Conservation (phyloP, 2,329 filamentous ascomycete species). For the Epichloe coenophiala region DNA sequence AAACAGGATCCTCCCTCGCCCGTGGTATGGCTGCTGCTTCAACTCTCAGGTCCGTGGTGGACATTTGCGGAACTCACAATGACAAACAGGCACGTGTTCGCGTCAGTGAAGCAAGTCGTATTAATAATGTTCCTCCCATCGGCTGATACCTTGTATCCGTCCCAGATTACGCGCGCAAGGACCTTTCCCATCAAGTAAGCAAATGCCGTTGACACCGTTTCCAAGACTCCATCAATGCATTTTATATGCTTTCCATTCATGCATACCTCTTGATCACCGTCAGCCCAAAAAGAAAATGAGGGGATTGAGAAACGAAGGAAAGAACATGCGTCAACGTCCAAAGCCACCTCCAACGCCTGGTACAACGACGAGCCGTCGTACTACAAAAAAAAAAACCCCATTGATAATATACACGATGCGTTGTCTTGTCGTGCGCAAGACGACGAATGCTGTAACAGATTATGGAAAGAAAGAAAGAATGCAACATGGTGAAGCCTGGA, state of each 20-base stretch:
- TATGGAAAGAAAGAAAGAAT: neutral
- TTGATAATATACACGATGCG: neutral
- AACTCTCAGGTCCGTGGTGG: too few species aligned
- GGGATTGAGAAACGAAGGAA: too few species aligned
- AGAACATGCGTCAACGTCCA: neutral
- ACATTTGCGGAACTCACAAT: too few species aligned
- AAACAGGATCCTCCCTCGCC: too few species aligned
- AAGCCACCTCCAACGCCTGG: neutral
- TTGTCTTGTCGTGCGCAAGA: neutral
- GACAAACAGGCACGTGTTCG: too few species aligned
- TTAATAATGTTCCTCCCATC: neutral
- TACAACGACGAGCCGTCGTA: neutral
- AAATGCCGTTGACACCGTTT: neutral
- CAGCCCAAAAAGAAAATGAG: too few species aligned
- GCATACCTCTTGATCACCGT: neutral
- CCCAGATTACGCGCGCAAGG: neutral
- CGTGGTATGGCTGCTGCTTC: too few species aligned
- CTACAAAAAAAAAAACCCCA: too few species aligned
- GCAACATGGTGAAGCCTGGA: neutral
- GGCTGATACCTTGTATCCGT: neutral
- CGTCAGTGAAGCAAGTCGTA: too few species aligned
- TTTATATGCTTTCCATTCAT: neutral
- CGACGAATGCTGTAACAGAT: neutral
- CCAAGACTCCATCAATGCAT: slow-evolving; percentile 2
- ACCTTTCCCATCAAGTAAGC: neutral